phyloP scores from a whole-genome alignment of 495 filamentous ascomycete genomes.

The Penicillium malachiteum region DNA sequence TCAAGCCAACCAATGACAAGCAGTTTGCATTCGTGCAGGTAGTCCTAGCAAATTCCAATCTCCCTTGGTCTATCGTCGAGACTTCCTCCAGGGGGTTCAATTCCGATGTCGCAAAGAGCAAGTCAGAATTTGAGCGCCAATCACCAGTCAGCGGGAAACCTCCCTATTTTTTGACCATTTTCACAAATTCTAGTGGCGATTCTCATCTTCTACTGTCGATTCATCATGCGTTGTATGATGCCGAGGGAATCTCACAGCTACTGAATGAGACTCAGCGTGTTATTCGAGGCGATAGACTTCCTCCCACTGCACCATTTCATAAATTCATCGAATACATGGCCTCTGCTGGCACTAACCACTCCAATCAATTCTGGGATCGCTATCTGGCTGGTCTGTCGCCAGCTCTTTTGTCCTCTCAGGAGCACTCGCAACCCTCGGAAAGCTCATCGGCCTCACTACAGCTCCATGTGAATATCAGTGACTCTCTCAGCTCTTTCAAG shows the following conservation, averaged over 20 bases:
- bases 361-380: slow-evolving; percentile 62
- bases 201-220: slow-evolving; percentile 56
- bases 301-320: slow-evolving; percentile 23
- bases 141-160: slow-evolving; percentile 21
- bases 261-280: slow-evolving; percentile 62
- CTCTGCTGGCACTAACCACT: slow-evolving; percentile 27
- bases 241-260: slow-evolving; percentile 62
- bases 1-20: slow-evolving; percentile 51
- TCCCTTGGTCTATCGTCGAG: slow-evolving; percentile 25
- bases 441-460: slow-evolving; percentile 17
- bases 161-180: slow-evolving; percentile 30
- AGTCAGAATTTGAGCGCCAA: slow-evolving; percentile 22
- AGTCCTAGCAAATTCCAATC: slow-evolving; percentile 34
- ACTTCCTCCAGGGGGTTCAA: slow-evolving; percentile 14
- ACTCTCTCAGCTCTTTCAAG: slow-evolving; percentile 46
- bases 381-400: slow-evolving; percentile 52
- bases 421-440: slow-evolving; percentile 11
- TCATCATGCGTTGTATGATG: slow-evolving; percentile 84
- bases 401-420: slow-evolving; percentile 31
- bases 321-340: slow-evolving; percentile 49
- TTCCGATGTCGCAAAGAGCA: slow-evolving; percentile 17
- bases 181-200: slow-evolving; percentile 15
- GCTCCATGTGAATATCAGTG: slow-evolving; percentile 16
- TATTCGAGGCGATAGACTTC: slow-evolving; percentile 44
- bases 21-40: slow-evolving; percentile 59